Evolutionary conservation across 106 monocot species (phyloP).

Genomic region (Platanthera guangdongensis): DNA sequence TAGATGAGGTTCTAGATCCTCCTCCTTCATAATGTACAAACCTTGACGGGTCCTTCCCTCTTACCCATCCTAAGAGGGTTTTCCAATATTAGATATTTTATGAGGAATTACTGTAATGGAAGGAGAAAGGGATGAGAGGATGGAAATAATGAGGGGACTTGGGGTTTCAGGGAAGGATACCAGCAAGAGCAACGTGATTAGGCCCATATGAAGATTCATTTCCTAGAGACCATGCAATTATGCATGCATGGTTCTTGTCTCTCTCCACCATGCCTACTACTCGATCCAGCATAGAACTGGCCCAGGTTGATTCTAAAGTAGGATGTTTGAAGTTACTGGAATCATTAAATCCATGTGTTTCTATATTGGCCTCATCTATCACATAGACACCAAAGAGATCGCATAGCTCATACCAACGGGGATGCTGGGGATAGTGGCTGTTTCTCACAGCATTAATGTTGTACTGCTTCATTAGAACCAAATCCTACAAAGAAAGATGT

Average conservation of each 20-base stretch:
- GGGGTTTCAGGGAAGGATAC: constrained; percentile 24
- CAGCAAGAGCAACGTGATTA: constrained; percentile 92
- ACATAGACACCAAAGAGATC: constrained; percentile 94
- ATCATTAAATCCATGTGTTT: constrained; percentile 86
- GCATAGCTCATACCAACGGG: constrained; percentile 94
- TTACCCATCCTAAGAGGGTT: constrained; percentile 65
- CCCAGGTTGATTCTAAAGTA: constrained; percentile 75
- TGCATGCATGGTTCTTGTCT: constrained; percentile 95
- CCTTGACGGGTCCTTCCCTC: constrained; percentile 74
- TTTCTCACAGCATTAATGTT: constrained; percentile 99
- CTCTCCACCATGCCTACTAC: constrained; percentile 92
- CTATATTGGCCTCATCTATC: constrained; percentile 98
- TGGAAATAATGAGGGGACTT: background rate
- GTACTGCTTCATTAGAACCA: constrained; percentile 93
- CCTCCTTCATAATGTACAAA: constrained; percentile 97
- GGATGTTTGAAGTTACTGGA: constrained; percentile 74
- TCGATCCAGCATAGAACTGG: constrained; percentile 83
- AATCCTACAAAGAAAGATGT: constrained; percentile 41
- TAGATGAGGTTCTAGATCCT: constrained; percentile 90
- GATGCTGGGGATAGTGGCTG: constrained; percentile 98
- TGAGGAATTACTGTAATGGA: background rate
- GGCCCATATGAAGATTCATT: constrained; percentile 96
- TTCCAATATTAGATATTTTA: background rate
- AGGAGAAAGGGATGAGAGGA: background rate
- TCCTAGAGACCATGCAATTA: constrained; percentile 93